phyloP scores from a whole-genome alignment of 2,329 filamentous ascomycete genomes.

The Rutstroemia sp. region DNA sequence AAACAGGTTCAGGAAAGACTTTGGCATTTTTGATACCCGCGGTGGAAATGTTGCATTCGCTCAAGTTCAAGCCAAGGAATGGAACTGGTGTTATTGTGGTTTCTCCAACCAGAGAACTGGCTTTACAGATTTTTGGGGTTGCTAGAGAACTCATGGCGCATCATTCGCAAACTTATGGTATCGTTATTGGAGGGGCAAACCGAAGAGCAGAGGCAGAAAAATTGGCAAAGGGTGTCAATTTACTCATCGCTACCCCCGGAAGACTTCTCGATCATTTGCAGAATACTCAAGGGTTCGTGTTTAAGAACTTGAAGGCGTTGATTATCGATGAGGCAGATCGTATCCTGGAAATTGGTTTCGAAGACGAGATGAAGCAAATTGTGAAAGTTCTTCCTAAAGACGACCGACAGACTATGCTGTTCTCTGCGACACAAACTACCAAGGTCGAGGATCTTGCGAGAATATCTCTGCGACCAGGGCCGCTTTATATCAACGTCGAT shows the following conservation, averaged over 20 bases:
- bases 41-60: conserved; percentile 81
- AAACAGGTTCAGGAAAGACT: conserved; percentile 95
- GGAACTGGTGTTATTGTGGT: conserved; percentile 89
- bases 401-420: conserved; percentile 91
- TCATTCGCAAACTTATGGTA: conserved; percentile 92
- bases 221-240: conserved; percentile 86
- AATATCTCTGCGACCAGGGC: conserved; percentile 84
- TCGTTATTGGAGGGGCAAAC: conserved; percentile 94
- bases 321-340: conserved; percentile 96
- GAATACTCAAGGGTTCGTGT: conserved; percentile 81
- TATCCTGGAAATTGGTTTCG: conserved; percentile 94
- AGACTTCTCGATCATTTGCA: conserved; percentile 89
- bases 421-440: conserved; percentile 96
- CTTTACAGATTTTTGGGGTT: conserved; percentile 93
- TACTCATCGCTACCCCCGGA: conserved; percentile 89
- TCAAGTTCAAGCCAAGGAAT: conserved; percentile 92
- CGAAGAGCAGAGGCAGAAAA: conserved; percentile 87
- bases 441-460: conserved; percentile 96
- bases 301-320: conserved; percentile 87
- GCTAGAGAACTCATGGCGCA: conserved; percentile 87
- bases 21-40: conserved; percentile 90
- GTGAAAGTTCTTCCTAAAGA: conserved; percentile 88
- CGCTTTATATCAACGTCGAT: conserved; percentile 96
- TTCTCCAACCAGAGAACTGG: conserved; percentile 87
- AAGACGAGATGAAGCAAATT: conserved; percentile 96